Percentiles rank a stretch among this genome's conserved stretches.
phyloP scores from a whole-genome alignment of 2,329 filamentous ascomycete species.

The Teratosphaeria viscida region DNA sequence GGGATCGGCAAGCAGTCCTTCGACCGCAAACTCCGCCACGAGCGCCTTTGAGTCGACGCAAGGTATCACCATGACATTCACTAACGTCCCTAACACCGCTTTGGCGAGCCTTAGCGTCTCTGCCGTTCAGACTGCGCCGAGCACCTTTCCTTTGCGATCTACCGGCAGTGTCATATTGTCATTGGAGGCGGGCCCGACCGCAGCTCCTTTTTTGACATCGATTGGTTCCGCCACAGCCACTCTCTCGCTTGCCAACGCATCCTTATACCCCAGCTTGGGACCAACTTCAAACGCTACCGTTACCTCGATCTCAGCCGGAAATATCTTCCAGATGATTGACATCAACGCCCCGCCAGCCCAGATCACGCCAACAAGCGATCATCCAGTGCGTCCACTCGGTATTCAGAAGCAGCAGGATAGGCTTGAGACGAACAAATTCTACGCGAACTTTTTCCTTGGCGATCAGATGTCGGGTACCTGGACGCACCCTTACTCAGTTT shows the following conservation, averaged over 20 bases:
- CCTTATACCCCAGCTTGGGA: conserved; percentile 12
- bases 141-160: conserved; percentile 10
- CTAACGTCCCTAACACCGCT: conserved; percentile 15
- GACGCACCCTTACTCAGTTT: conserved; percentile 51
- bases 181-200: conserved; percentile 17
- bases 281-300: conserved; percentile 18
- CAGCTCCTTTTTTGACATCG: conserved; percentile 21
- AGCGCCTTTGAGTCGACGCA: neutral
- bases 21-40: neutral
- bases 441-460: conserved; percentile 66
- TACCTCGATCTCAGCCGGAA: conserved; percentile 15
- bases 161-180: conserved; percentile 12
- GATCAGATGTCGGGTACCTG: conserved; percentile 59
- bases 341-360: conserved; percentile 31
- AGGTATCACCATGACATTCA: conserved; percentile 3
- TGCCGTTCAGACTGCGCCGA: conserved; percentile 19
- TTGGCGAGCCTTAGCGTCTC: conserved; percentile 19
- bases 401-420: conserved; percentile 33
- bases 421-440: conserved; percentile 62
- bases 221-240: conserved; percentile 13
- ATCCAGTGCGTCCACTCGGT: conserved; percentile 31
- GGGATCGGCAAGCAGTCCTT: neutral
- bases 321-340: conserved; percentile 34
- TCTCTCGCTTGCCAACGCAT: conserved; percentile 22
- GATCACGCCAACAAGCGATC: conserved; percentile 28